phyloP scores from a whole-genome alignment of 2,329 filamentous ascomycete genomes.

The Fusarium sp. region DNA sequence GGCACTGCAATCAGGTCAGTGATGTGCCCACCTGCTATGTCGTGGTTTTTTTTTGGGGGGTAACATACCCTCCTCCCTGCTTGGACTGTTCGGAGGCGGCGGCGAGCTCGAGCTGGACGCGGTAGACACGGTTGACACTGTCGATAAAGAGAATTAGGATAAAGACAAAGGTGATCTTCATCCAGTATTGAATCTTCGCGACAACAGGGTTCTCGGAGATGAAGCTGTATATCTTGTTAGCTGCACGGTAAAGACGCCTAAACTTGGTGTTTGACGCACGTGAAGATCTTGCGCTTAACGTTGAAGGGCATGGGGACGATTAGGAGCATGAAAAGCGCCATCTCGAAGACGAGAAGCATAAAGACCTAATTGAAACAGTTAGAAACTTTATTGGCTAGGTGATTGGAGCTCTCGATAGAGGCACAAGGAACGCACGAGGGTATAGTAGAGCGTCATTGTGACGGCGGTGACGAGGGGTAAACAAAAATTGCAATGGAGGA shows the following conservation, averaged over 20 bases:
- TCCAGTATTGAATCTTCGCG: constrained; percentile 94
- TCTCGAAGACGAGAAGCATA: constrained; percentile 83
- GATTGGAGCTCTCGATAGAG: background rate
- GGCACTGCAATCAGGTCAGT: constrained; percentile 54
- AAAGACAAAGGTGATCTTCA: constrained; percentile 99
- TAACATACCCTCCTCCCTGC: constrained; percentile 59
- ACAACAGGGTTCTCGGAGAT: constrained; percentile 87
- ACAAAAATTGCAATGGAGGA: constrained; percentile 6
- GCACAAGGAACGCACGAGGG: constrained; percentile 55
- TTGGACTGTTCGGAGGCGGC: constrained; percentile 70
- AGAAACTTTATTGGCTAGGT: constrained; percentile 1
- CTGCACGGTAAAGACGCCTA: background rate
- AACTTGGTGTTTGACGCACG: constrained; percentile 55
- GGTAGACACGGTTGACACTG: constrained; percentile 94
- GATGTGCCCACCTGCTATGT: constrained; percentile 1
- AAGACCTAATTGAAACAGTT: constrained; percentile 72
- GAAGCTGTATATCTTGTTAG: constrained; percentile 67
- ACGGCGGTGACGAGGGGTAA: constrained; percentile 42
- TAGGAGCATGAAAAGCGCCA: constrained; percentile 81
- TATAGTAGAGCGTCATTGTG: constrained; percentile 70
- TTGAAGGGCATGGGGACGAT: constrained; percentile 90
- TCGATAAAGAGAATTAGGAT: constrained; percentile 98
- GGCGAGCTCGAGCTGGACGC: constrained; percentile 89
- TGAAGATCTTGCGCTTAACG: constrained; percentile 85
- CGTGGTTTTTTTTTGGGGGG: background rate